Conservation (phyloP, 2,329 filamentous ascomycete genomes). For the Phoma sp. region DNA sequence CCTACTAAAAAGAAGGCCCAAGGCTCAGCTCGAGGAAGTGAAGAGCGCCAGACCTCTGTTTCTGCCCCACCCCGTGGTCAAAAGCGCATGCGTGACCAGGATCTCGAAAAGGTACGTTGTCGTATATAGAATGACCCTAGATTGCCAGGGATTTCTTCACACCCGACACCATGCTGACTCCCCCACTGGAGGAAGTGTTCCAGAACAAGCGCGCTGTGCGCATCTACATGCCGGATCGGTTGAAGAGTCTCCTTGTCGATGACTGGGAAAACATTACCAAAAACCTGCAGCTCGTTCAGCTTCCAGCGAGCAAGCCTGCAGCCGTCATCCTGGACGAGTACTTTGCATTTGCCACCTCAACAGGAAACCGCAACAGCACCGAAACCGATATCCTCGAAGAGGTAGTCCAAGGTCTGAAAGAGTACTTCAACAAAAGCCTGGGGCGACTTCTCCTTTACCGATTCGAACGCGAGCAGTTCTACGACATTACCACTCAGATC, state of each 20-base stretch:
- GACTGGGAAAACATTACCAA: slow-evolving; percentile 99
- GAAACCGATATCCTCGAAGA: slow-evolving; percentile 89
- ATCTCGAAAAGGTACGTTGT: slow-evolving; percentile 74
- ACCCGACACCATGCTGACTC: slow-evolving; percentile 10
- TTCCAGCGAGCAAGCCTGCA: slow-evolving; percentile 80
- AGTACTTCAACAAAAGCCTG: slow-evolving; percentile 92
- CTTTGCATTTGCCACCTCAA: slow-evolving; percentile 72
- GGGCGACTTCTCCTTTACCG: slow-evolving; percentile 91
- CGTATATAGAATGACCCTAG: not conserved
- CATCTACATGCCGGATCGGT: slow-evolving; percentile 82
- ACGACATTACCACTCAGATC: slow-evolving; percentile 75
- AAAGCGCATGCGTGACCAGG: slow-evolving; percentile 78
- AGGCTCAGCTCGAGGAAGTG: slow-evolving; percentile 74
- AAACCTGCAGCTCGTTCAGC: slow-evolving; percentile 84
- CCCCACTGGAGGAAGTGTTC: slow-evolving; percentile 81
- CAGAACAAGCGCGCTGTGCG: slow-evolving; percentile 83
- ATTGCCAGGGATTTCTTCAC: not conserved
- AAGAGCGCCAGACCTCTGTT: slow-evolving; percentile 72
- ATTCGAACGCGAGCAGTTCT: slow-evolving; percentile 89
- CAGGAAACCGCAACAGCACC: slow-evolving; percentile 64
- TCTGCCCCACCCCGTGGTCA: slow-evolving; percentile 67
- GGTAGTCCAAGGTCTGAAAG: slow-evolving; percentile 81
- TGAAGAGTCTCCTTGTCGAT: slow-evolving; percentile 93
- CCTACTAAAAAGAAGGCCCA: slow-evolving; percentile 62
- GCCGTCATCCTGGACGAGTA: slow-evolving; percentile 83